These are phyloP conservation scores for Hygrocybe punicea DNA, from an alignment of 768 basidiomycete species.

Conservation along the genomic window DNA sequence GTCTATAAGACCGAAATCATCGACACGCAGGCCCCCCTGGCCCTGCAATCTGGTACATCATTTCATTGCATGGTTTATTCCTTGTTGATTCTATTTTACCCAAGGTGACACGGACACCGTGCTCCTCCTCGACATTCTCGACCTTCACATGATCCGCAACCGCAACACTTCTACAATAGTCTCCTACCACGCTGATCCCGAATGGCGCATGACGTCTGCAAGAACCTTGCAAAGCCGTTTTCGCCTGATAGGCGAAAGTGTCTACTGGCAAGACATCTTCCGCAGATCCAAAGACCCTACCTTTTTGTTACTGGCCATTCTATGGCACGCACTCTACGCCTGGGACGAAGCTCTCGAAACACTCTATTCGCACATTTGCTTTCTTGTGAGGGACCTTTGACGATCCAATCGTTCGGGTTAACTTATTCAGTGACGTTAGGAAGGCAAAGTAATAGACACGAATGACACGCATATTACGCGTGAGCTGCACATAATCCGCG, in stretches of 20 bases:
- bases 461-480: conserved; percentile 46
- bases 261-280: conserved; percentile 48
- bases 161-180: conserved; percentile 40
- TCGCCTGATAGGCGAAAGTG: conserved; percentile 38
- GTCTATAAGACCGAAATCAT: neutral
- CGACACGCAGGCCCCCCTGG: conserved; percentile 6
- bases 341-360: conserved; percentile 59
- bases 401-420: conserved; percentile 8
- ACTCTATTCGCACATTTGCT: conserved; percentile 49
- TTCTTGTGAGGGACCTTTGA: conserved; percentile 35
- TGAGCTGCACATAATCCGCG: conserved; percentile 54
- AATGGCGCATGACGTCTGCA: conserved; percentile 36
- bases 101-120: neutral
- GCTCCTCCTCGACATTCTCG: conserved; percentile 34
- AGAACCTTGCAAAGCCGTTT: conserved; percentile 35
- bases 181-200: conserved; percentile 40
- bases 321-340: conserved; percentile 60
- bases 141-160: conserved; percentile 54
- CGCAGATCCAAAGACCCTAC: conserved; percentile 47
- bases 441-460: conserved; percentile 41
- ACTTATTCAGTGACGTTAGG: conserved; percentile 30
- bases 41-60: neutral
- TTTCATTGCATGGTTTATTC: conserved; percentile 14
- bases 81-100: conserved; percentile 5
- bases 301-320: conserved; percentile 47